Base-by-base conservation (phyloP, 257 asterid genomes). In the Voacanga thouarsii region DNA sequence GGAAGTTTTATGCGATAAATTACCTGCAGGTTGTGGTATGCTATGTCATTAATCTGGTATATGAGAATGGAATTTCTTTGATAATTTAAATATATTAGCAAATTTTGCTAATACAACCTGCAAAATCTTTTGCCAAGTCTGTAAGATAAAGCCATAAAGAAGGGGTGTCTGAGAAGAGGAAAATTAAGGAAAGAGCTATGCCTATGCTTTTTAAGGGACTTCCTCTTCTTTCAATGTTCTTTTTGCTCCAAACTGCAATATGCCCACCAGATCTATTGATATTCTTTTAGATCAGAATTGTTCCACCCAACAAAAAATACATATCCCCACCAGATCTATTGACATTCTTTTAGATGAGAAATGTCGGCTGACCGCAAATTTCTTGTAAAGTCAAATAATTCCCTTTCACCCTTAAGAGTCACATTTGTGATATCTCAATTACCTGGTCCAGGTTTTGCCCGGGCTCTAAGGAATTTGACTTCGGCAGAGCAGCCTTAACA, bases 371-470 rank as follows among this genome's bases (percentile, higher is more conserved):
- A 33, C 37, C 37, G 2, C 37, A 33, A 33, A 1, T 33, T 33
- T 33, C 37, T 33, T 33, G 37, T 33, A 33, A 33, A 18, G 59
- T 56, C 63, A 56, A 23, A 5, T 26, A 56, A 56, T 56, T 56
- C 26, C 21, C 74, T 23, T 24, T 21, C 68, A 73, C 66, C 49
- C 71, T 65, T 3, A 51, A 19, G 14, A 71, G n/a, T 18, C 24
- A 71, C 21, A 70, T 16, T 6, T 41, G n/a, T 10, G 49, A 66
- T 76, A 30, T 16, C 79, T 41, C 33, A 7, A 55, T 82, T 81
- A 93, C 99, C 98, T 96, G 98, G 86, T 96, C 99, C 77, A 96
- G 91, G 85, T 89, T 96, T 82, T 96, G 99, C 50, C 97, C 97
- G 64, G 88, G 96, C 79, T 91, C 99, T 41, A 92, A 87, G 72